Conservation (phyloP, 306 rosid genomes). For the Boehmeria nivea region DNA sequence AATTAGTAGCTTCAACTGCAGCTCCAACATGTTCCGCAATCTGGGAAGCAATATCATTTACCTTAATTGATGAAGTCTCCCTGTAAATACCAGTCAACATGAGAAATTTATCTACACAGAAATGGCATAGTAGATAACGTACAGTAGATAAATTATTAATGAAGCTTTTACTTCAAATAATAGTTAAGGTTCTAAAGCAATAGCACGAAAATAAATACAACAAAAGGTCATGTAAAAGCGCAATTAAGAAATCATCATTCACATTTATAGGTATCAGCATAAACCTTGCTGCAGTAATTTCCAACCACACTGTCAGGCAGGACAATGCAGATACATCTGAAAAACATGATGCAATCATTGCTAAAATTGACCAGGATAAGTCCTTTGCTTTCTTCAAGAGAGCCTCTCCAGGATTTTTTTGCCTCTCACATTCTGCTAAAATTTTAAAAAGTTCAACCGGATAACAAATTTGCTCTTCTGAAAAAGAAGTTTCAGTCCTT, state of each 20-base stretch:
- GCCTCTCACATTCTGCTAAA: conserved; percentile 81
- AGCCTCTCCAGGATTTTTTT: conserved; percentile 68
- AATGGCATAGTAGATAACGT: neutral
- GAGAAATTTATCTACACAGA: conserved; percentile 14
- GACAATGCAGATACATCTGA: conserved; percentile 82
- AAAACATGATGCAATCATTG: conserved; percentile 94
- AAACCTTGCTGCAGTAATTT: conserved; percentile 97
- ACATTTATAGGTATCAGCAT: too few relatives aligned
- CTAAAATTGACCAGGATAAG: conserved; percentile 92
- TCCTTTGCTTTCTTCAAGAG: conserved; percentile 86
- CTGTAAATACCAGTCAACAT: conserved; percentile 40
- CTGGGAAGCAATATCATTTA: conserved; percentile 86
- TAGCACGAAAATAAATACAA: neutral
- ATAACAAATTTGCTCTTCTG: conserved; percentile 51
- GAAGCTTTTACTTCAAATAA: neutral
- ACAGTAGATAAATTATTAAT: neutral
- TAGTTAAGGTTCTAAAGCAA: neutral
- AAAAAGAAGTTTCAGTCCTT: conserved; percentile 47
- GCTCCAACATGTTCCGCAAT: conserved; percentile 78
- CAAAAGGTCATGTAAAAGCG: conserved; percentile 15
- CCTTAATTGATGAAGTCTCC: conserved; percentile 93
- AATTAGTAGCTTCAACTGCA: conserved; percentile 84
- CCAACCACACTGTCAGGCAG: conserved; percentile 89
- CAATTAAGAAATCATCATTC: conserved; percentile 22
- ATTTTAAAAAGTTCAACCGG: conserved; percentile 89